Conservation (phyloP, 768 basidiomycete genomes). For the Pleurotus salmoneostramineus region DNA sequence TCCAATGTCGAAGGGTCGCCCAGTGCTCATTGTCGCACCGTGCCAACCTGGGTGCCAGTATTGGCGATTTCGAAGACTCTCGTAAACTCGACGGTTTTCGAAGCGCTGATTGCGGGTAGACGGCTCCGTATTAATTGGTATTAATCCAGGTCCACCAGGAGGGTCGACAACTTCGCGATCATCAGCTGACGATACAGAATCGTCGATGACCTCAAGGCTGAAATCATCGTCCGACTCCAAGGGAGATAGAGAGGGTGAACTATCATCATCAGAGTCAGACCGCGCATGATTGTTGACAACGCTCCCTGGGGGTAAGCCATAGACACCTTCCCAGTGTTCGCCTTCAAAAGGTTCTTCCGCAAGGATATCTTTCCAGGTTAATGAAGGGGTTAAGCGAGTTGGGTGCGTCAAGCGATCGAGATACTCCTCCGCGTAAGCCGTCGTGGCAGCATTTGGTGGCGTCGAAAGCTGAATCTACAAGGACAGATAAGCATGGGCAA, state of each 20-base stretch:
- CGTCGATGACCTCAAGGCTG: slow-evolving; percentile 23
- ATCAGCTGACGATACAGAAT: slow-evolving; percentile 24
- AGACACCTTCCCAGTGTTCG: slow-evolving; percentile 81
- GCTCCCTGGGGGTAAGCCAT: slow-evolving; percentile 45
- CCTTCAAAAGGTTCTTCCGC: slow-evolving; percentile 83
- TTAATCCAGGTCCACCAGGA: neutral
- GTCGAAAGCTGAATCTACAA: slow-evolving; percentile 53
- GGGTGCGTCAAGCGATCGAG: slow-evolving; percentile 46
- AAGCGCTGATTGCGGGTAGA: slow-evolving; percentile 26
- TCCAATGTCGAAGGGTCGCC: slow-evolving; percentile 53
- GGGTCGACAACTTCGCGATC: slow-evolving; percentile 9
- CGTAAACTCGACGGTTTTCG: slow-evolving; percentile 52
- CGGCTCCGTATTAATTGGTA: neutral
- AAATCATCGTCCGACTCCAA: slow-evolving; percentile 38
- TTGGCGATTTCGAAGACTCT: slow-evolving; percentile 57
- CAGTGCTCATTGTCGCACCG: slow-evolving; percentile 34
- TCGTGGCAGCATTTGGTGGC: slow-evolving; percentile 45
- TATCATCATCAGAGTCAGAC: slow-evolving; percentile 46
- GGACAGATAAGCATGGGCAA: neutral
- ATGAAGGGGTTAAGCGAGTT: slow-evolving; percentile 27
- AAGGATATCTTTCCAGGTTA: slow-evolving; percentile 80
- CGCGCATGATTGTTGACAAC: slow-evolving; percentile 10
- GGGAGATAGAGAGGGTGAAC: slow-evolving; percentile 66
- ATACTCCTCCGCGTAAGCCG: slow-evolving; percentile 50
- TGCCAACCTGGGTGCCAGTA: slow-evolving; percentile 75